These are phyloP conservation scores for Botrytis fragariae DNA, from an alignment of 2,329 filamentous ascomycete species.

Conservation along the genomic window DNA sequence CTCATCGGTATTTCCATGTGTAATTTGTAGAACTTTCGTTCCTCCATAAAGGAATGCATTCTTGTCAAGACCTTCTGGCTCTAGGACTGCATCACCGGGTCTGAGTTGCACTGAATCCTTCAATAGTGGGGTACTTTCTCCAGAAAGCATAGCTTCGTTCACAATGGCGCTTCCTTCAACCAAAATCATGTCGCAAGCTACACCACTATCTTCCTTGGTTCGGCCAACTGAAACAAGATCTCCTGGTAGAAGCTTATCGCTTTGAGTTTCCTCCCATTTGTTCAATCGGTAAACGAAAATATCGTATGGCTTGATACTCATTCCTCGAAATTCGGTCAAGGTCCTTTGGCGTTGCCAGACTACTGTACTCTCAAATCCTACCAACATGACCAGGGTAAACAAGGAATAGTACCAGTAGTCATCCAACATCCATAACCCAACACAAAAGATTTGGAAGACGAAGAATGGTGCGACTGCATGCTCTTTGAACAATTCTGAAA, in stretches of 20 bases:
- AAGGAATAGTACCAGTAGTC: slow-evolving; percentile 99
- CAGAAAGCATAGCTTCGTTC: slow-evolving; percentile 98
- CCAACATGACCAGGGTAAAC: slow-evolving; percentile 98
- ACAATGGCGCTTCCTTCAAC: slow-evolving; percentile 96
- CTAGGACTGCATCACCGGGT: slow-evolving; percentile 74
- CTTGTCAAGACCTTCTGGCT: slow-evolving; percentile 91
- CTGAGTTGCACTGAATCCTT: slow-evolving; percentile 95
- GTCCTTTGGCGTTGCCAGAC: slow-evolving; percentile 99
- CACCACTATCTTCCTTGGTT: slow-evolving; percentile 94
- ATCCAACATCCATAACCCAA: slow-evolving; percentile 96
- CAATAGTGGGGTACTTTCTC: slow-evolving; percentile 92
- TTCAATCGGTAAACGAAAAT: slow-evolving; percentile 85
- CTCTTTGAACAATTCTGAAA: slow-evolving; percentile 94
- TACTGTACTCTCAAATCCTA: slow-evolving; percentile 95
- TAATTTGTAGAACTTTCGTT: slow-evolving; percentile 94
- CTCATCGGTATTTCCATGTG: slow-evolving; percentile 77
- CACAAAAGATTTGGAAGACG: slow-evolving; percentile 98
- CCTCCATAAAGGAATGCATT: slow-evolving; percentile 95
- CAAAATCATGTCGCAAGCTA: slow-evolving; percentile 94
- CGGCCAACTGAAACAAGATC: slow-evolving; percentile 89
- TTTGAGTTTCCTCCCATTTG: slow-evolving; percentile 85
- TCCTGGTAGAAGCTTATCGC: slow-evolving; percentile 88
- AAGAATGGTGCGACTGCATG: slow-evolving; percentile 99
- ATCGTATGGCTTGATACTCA: slow-evolving; percentile 99
- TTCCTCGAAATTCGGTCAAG: slow-evolving; percentile 91